Evolutionary conservation across 2,329 filamentous ascomycete genomes (phyloP), one percentile per base, ranked within the genome.

Genomic region (Cyphellophora attinorum): DNA sequence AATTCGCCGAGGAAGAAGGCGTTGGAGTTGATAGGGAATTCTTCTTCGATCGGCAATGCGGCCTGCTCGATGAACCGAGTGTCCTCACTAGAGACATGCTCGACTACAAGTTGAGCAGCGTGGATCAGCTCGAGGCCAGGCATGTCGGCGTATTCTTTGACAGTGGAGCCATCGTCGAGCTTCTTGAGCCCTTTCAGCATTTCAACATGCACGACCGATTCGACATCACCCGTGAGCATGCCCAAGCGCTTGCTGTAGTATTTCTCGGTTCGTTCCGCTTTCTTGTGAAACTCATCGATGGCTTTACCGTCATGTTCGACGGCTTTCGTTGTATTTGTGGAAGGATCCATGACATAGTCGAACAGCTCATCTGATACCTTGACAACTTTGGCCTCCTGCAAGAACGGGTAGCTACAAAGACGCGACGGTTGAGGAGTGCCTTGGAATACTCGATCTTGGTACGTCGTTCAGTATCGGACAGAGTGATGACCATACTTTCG

Each of bases 1-100:
- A 81, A 93, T 23, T 95, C 88, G 30, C 91, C 91, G 2, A 98
- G 65, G 67, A 94, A 96, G 64, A 98, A 98, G 1, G 83, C 86
- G 37, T 80, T 75, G 2, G 85, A 83, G 25, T 78, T 80, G 36
- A 79, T 61, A 0, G 91, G 88, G 44, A 95, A 96, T 52, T 98
- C 91, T 56, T 95, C 79, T 47, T 88, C 81, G 19, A 98, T 80
- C 1, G 89, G 82, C 4, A 93, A 54, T n/a, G 91, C 88, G 10
- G 72, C 79, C 50, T 79, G 81, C 61, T 98, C 91, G 34, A 96
- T 74, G 61, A 98, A 98, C 15, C 91, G 83, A 55, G 85, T 78
- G 54, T 98, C 91, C 50, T 88, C 82, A 53, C 89, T 93, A 50
- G 86, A 64, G 27, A 96, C 89, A 41, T 85, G 74, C 51, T 95